Conservation (phyloP, 495 filamentous ascomycete genomes). For the Hyaloscypha bicolor region DNA sequence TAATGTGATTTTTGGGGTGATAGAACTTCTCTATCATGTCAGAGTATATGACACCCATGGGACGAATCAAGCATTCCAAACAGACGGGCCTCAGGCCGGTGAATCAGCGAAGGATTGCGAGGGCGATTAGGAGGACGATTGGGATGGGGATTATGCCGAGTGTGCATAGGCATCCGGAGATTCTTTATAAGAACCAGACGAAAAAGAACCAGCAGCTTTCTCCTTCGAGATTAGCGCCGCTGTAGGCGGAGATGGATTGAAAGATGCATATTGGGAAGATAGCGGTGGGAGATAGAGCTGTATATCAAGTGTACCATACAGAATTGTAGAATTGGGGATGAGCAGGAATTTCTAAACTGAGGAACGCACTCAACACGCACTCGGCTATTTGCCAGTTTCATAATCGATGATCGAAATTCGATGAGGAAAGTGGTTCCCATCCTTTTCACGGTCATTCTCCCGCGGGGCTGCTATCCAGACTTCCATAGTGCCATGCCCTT, state of each 20-base stretch:
- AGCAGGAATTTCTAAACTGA: no score
- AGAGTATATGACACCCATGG: conserved; percentile 82
- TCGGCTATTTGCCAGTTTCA: no score
- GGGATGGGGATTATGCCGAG: conserved; percentile 91
- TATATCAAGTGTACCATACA: not conserved
- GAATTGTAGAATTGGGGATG: not conserved
- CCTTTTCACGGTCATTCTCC: no score
- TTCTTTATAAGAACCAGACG: conserved; percentile 50
- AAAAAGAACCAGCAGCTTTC: not conserved
- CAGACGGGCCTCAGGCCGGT: conserved; percentile 81
- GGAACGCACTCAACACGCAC: no score
- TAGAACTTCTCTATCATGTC: conserved; percentile 94
- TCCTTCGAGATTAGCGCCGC: not conserved
- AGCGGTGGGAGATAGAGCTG: not conserved
- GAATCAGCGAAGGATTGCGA: conserved; percentile 91
- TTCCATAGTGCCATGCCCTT: no score
- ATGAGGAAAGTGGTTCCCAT: no score
- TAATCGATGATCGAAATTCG: no score
- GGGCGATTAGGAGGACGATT: conserved; percentile 84
- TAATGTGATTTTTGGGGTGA: not conserved
- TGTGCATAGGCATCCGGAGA: conserved; percentile 90
- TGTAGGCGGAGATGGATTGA: not conserved
- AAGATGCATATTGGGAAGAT: no score
- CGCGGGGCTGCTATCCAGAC: no score
- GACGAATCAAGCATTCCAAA: conserved; percentile 74